Conservation (phyloP, 1,284 basidiomycete species). For the Moesziomyces sp. region DNA sequence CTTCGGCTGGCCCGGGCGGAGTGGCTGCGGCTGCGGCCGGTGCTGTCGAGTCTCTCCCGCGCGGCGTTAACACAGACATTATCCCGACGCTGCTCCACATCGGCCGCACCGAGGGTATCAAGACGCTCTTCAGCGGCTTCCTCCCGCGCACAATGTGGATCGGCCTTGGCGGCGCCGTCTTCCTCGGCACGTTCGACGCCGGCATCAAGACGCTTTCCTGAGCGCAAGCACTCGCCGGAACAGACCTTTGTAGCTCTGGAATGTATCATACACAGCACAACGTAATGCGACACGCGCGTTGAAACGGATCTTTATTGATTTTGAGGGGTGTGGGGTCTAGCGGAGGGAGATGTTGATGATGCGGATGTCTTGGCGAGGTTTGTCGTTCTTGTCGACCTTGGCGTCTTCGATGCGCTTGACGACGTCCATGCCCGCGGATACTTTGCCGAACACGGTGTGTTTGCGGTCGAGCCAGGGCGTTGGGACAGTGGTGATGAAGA, state of each 20-base stretch:
- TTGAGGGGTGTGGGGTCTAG: neutral
- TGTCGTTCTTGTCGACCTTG: slow-evolving; percentile 68
- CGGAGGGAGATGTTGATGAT: slow-evolving; percentile 46
- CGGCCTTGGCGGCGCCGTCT: slow-evolving; percentile 93
- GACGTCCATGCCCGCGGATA: slow-evolving; percentile 71
- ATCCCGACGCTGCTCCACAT: slow-evolving; percentile 71
- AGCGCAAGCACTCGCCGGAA: neutral
- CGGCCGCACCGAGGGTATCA: slow-evolving; percentile 78
- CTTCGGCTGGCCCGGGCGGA: slow-evolving; percentile 1
- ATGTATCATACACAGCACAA: neutral
- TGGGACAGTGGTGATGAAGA: slow-evolving; percentile 97
- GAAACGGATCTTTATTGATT: neutral
- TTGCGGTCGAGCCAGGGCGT: slow-evolving; percentile 85
- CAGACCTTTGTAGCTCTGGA: neutral
- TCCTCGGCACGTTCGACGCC: slow-evolving; percentile 88
- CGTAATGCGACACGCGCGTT: neutral
- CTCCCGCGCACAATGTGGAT: slow-evolving; percentile 95
- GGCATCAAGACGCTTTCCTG: slow-evolving; percentile 50
- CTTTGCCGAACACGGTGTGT: slow-evolving; percentile 74
- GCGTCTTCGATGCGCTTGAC: slow-evolving; percentile 85
- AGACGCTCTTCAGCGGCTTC: slow-evolving; percentile 85
- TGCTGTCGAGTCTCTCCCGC: slow-evolving; percentile 12
- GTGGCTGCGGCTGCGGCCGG: slow-evolving; percentile 2
- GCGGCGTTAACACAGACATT: slow-evolving; percentile 59
- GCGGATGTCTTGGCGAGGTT: slow-evolving; percentile 58